Evolutionary conservation across 352 stramenopile species (phyloP).

Genomic region (Pythium coloratum): DNA sequence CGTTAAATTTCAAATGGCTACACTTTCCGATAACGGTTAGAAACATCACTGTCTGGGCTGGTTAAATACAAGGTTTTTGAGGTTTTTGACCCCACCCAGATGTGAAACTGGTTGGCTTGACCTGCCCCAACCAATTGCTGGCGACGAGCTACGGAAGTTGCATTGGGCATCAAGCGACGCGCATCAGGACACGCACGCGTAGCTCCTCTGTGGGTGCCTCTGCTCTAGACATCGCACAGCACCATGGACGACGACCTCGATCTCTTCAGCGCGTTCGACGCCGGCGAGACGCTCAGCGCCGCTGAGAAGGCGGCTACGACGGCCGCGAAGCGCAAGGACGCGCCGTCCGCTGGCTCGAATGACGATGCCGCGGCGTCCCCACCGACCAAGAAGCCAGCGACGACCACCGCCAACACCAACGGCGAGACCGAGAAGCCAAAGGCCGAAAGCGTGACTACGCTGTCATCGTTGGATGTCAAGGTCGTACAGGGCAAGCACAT

Average conservation of each 20-base stretch:
- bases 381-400: constrained; percentile 56
- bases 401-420: background rate
- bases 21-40: constrained; percentile 15
- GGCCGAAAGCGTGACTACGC: constrained; percentile 13
- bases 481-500: constrained; percentile 77
- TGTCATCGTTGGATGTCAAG: constrained; percentile 47
- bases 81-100: constrained; percentile 14
- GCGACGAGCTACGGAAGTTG: constrained; percentile 11
- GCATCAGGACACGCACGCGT: constrained; percentile 3
- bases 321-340: constrained; percentile 48
- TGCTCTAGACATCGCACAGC: background rate
- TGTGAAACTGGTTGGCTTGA: constrained; percentile 18
- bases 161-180: constrained; percentile 20
- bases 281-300: constrained; percentile 63
- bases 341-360: constrained; percentile 18
- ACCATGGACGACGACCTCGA: constrained; percentile 87
- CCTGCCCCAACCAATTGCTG: constrained; percentile 26
- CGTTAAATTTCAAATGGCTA: constrained; percentile 17
- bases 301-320: constrained; percentile 43
- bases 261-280: constrained; percentile 94
- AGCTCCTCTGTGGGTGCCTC: background rate
- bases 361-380: constrained; percentile 41
- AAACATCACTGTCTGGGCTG: background rate
- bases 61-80: constrained; percentile 27
- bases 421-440: constrained; percentile 3